Conservation (phyloP, 176 grass and related monocot species). For the Hordeum marinum region DNA sequence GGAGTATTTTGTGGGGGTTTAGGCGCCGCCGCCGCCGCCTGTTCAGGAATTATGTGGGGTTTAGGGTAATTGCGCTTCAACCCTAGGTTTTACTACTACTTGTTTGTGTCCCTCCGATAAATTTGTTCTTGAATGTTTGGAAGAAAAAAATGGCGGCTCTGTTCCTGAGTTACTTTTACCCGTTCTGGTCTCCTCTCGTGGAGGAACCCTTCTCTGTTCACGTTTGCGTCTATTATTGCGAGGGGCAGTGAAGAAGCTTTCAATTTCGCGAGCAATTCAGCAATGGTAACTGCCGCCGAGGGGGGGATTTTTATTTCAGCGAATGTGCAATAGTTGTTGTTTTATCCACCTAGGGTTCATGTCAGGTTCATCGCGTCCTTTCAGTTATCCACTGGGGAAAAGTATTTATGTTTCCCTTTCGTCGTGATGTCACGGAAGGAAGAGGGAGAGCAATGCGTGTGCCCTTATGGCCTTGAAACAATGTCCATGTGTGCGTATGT, state of each 20-base stretch:
- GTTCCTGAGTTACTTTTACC: background rate
- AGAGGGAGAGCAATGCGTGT: background rate
- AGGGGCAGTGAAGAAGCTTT: background rate
- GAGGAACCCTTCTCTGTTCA: background rate
- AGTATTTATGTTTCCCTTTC: background rate
- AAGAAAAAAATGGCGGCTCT: background rate
- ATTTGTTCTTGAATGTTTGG: background rate
- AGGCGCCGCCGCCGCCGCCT: background rate
- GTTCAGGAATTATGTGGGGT: background rate
- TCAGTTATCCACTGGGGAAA: background rate
- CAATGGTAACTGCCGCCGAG: background rate
- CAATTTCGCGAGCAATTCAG: conserved; percentile 5
- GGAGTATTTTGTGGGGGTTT: conserved; percentile 6
- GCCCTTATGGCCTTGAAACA: background rate
- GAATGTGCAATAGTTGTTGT: background rate
- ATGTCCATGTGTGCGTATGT: conserved; percentile 18
- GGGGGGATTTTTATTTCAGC: background rate
- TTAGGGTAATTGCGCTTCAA: background rate
- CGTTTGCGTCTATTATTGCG: background rate
- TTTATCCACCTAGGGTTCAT: background rate
- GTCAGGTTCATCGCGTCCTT: background rate
- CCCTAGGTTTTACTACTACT: background rate
- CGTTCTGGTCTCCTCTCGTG: background rate
- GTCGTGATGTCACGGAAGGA: conserved; percentile 18
- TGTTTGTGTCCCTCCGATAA: background rate